phyloP scores from a whole-genome alignment of 306 rosid genomes.

The Rubus parviflorus region DNA sequence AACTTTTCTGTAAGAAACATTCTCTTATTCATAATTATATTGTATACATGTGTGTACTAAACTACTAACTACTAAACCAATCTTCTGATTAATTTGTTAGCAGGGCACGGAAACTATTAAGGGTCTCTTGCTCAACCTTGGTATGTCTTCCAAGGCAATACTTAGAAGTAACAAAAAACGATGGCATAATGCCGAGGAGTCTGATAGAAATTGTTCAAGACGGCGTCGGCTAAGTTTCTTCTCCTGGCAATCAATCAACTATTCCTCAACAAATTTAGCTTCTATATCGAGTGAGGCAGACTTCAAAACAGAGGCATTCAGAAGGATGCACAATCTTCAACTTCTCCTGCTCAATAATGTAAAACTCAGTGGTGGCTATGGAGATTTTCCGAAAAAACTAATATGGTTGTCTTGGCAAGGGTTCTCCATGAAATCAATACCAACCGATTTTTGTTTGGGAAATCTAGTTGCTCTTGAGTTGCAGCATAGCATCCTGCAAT shows the following conservation, averaged over 20 bases:
- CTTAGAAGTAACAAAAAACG: neutral
- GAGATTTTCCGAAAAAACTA: neutral
- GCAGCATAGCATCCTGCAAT: slow-evolving; percentile 5
- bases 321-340: neutral
- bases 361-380: neutral
- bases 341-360: neutral
- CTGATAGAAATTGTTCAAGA: neutral
- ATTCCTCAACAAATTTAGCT: neutral
- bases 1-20: neutral
- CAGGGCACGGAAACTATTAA: neutral
- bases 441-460: neutral
- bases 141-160: neutral
- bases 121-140: neutral
- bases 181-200: neutral
- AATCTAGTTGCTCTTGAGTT: slow-evolving; percentile 20
- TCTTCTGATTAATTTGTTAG: neutral
- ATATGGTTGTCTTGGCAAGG: neutral
- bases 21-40: neutral
- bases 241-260: neutral
- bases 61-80: neutral
- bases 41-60: neutral
- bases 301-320: neutral
- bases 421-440: neutral
- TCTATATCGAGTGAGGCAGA: neutral
- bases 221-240: neutral